Evolutionary conservation across 2,329 filamentous ascomycete species (phyloP).

Genomic region (Colletotrichum viniferum): DNA sequence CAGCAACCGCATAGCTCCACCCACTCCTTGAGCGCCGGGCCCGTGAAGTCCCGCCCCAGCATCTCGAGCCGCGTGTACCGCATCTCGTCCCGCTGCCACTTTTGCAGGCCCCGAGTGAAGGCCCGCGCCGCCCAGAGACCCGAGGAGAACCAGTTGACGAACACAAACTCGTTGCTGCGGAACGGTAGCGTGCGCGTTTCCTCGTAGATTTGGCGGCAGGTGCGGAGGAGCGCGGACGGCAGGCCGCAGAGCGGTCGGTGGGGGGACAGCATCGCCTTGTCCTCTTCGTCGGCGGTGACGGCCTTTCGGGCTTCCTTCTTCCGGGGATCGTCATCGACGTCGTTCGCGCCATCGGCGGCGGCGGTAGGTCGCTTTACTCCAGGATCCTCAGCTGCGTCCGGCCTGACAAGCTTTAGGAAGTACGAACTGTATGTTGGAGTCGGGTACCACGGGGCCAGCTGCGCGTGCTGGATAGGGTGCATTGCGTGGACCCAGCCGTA

Average conservation of each 20-base stretch:
- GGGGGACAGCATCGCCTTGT: constrained; percentile 31
- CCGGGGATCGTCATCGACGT: not conserved
- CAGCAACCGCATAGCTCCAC: constrained; percentile 38
- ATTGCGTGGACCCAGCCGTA: constrained; percentile 46
- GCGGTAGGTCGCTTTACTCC: not conserved
- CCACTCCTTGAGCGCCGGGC: constrained; percentile 36
- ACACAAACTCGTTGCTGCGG: constrained; percentile 48
- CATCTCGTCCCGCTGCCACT: constrained; percentile 48
- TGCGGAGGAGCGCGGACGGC: constrained; percentile 42
- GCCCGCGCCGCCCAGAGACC: constrained; percentile 45
- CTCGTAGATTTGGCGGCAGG: constrained; percentile 44
- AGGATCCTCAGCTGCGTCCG: not conserved
- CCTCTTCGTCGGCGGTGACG: not conserved
- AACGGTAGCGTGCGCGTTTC: constrained; percentile 47
- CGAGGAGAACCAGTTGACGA: constrained; percentile 49
- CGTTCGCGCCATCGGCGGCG: not conserved
- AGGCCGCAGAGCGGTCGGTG: constrained; percentile 42
- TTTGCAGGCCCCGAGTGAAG: constrained; percentile 35
- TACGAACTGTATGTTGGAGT: constrained; percentile 36
- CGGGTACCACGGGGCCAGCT: constrained; percentile 45
- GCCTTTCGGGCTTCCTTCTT: not conserved
- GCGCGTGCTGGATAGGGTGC: constrained; percentile 40
- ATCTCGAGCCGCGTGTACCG: constrained; percentile 47
- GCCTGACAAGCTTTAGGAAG: constrained; percentile 27
- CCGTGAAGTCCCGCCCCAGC: constrained; percentile 39